Base-by-base conservation (phyloP, 2,329 filamentous ascomycete species). In the Diaporthe aspalathi region DNA sequence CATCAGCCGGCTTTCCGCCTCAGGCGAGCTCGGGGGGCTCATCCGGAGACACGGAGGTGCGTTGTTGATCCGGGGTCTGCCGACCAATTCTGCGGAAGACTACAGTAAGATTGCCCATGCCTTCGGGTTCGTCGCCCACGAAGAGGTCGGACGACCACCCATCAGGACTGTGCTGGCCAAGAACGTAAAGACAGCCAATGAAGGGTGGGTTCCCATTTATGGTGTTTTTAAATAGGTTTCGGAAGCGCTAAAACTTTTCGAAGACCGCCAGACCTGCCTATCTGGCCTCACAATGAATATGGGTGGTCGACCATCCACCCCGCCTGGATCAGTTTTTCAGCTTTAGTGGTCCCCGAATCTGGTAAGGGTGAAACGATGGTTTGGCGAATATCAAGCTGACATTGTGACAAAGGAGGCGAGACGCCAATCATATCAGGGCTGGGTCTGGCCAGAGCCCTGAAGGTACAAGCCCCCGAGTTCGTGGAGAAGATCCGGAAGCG, bases 271-370 rank as follows among this genome's bases (percentile, higher is more conserved):
- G 79, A 81, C 22, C 73, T 82, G n/a, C 81, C 81, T 0, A 82
- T 81, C 29, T 83, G 79, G 80, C 80, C 80, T 5, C 81, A 81
- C 27, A 81, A 79, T 40, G 80, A 82, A 70, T 82, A 81, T 40
- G 80, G 80, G 1, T 81, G 79, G 80, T 81, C 79, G 2, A 81
- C 76, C 0, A 79, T 81, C 67, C 79, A 82, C 54, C 80, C 80
- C 2, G 76, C 79, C 2, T 82, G 79, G 80, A 27, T 82, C 5
- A 80, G 78, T 0, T 81, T 81, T 68, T 77, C 73, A 14, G 76
- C 76, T 6, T 54, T 80, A 29, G 52, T 72, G 2, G 49, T 72
- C 2, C 75, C 78, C 1, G 67, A 78, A 29, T 72, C 71, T 27
- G 74, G 75, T 77, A 72, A 6, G 38, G 2, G 11, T 50, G 22